Evolutionary conservation across 352 stramenopile genomes (phyloP), one percentile per base, ranked within the genome.

Genomic region (Phytophthora hibernalis): DNA sequence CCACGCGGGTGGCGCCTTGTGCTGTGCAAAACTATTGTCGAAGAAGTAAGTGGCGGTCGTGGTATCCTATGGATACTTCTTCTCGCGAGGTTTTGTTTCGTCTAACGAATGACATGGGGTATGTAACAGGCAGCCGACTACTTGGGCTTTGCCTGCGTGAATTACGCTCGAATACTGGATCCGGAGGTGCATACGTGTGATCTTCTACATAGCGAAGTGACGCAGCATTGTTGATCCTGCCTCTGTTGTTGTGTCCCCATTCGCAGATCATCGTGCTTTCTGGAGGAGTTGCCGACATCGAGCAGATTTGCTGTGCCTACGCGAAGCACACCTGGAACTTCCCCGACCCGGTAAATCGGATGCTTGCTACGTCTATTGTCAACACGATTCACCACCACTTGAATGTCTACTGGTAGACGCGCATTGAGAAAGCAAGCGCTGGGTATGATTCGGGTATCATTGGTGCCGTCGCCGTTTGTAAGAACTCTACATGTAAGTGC

Each of bases 61-160:
- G n/a, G n/a, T n/a, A n/a, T n/a, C n/a, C n/a, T n/a, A n/a, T n/a
- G n/a, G n/a, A n/a, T n/a, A n/a, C n/a, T n/a, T n/a, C n/a, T n/a
- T n/a, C n/a, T n/a, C n/a, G n/a, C n/a, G n/a, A n/a, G n/a, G n/a
- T n/a, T n/a, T n/a, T n/a, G n/a, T n/a, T n/a, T n/a, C n/a, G n/a
- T n/a, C n/a, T n/a, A n/a, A n/a, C n/a, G n/a, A n/a, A n/a, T n/a
- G n/a, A n/a, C n/a, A n/a, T n/a, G n/a, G n/a, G n/a, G n/a, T n/a
- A n/a, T n/a, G n/a, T n/a, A n/a, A 33, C 49, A 95, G 80, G 85
- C 81, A 18, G 87, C 85, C 6, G 87, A 96, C 56, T 94, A 90
- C 54, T 68, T 96, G 53, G 87, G 87, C 28, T 91, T 93, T 61
- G 87, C 87, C 12, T 96, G 85, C 42, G 87, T 96, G 24, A 92